Conservation (phyloP, 2,329 filamentous ascomycete species). For the Pestalotiopsis sp. region DNA sequence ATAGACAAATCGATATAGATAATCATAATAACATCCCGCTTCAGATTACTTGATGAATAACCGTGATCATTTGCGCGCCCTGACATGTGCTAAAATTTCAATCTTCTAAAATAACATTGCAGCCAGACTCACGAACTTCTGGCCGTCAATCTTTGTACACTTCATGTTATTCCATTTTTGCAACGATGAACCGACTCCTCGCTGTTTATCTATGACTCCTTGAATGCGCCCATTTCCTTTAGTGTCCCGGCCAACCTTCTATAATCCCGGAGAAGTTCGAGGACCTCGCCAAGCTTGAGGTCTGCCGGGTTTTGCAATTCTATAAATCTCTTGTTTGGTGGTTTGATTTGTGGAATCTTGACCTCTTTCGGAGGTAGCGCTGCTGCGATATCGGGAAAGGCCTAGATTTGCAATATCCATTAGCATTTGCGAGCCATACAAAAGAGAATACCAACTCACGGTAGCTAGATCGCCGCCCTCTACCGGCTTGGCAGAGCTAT, state of each 20-base stretch:
- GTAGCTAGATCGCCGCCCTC: conserved; percentile 61
- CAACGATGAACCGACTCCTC: neutral
- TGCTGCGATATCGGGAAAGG: conserved; percentile 62
- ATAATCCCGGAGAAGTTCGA: conserved; percentile 74
- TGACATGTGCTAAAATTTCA: no score
- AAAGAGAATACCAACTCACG: conserved; percentile 41
- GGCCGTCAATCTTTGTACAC: neutral
- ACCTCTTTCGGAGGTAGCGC: conserved; percentile 56
- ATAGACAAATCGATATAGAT: neutral
- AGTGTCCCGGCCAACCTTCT: conserved; percentile 69
- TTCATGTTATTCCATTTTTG: neutral
- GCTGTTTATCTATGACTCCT: conserved; percentile 35
- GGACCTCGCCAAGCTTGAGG: conserved; percentile 72
- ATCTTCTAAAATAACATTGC: no score
- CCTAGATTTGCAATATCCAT: conserved; percentile 37
- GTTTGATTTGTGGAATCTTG: conserved; percentile 54
- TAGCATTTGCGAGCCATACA: neutral
- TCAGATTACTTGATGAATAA: neutral
- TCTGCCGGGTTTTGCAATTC: conserved; percentile 72
- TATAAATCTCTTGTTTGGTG: conserved; percentile 74
- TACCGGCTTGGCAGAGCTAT: conserved; percentile 29
- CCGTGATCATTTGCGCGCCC: no score
- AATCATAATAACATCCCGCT: neutral
- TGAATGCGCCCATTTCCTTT: conserved; percentile 64
- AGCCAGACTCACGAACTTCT: neutral